Percentiles rank a stretch among this genome's conserved stretches.
Conservation (phyloP, 306 rosid genomes). For the Rosa rugosa region DNA sequence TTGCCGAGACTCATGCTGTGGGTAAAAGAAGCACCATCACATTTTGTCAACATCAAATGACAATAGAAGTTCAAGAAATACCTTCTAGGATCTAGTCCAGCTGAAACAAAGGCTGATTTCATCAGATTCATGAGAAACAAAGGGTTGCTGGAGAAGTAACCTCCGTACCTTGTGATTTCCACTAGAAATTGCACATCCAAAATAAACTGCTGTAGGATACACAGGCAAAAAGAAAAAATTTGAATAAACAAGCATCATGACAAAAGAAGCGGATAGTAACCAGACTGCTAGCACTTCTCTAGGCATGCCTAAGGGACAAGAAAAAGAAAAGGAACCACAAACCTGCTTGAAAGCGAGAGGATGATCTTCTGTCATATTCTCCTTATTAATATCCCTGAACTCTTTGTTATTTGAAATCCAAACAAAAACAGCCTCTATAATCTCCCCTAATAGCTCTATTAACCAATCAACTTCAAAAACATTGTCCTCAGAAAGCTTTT, state of each 20-base stretch:
- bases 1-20: not conserved
- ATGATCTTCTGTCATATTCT: constrained; percentile 32
- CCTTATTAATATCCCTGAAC: constrained; percentile 31
- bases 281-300: not conserved
- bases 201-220: constrained; percentile 46
- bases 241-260: constrained; percentile 16
- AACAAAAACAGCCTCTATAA: constrained; percentile 49
- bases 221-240: constrained; percentile 22
- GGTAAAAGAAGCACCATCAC: not conserved
- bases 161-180: constrained; percentile 63
- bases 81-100: constrained; percentile 59
- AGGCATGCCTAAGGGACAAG: not conserved
- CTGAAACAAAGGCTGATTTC: constrained; percentile 59
- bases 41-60: not conserved
- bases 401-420: constrained; percentile 56
- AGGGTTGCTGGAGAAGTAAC: constrained; percentile 57
- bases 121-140: constrained; percentile 49
- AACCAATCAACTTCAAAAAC: constrained; percentile 64
- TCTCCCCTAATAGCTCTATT: constrained; percentile 51
- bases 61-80: constrained; percentile 19
- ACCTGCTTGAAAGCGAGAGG: constrained; percentile 53
- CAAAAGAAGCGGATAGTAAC: not conserved
- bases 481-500: constrained; percentile 49
- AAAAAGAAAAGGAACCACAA: constrained; percentile 1
- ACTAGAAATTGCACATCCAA: constrained; percentile 72